Percentiles rank a stretch among this genome's conserved stretches.
Conservation (phyloP, 768 basidiomycete genomes). For the Lentinula aciculospora region DNA sequence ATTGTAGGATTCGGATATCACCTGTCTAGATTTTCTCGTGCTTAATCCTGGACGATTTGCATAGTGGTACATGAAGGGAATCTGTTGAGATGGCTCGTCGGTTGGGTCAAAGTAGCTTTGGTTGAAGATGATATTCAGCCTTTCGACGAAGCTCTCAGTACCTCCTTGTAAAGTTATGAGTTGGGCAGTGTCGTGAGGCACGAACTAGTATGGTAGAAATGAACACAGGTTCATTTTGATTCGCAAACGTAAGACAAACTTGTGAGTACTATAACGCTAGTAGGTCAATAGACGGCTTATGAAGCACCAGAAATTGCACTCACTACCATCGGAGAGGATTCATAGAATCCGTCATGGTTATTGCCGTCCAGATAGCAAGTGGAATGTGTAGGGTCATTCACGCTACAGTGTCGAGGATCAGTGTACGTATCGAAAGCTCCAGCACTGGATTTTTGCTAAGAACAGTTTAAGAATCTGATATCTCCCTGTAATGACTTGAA, state of each 20-base stretch:
- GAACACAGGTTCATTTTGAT: not conserved
- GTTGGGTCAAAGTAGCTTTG: conserved; percentile 59
- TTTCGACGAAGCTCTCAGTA: conserved; percentile 40
- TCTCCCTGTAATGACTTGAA: not conserved
- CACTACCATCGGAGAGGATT: conserved; percentile 59
- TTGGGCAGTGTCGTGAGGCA: conserved; percentile 60
- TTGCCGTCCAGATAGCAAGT: conserved; percentile 56
- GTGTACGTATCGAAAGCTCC: conserved; percentile 55
- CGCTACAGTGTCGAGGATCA: conserved; percentile 62
- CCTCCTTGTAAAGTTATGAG: conserved; percentile 61
- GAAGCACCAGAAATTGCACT: conserved; percentile 13
- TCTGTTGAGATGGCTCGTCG: conserved; percentile 63
- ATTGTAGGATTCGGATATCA: conserved; percentile 53
- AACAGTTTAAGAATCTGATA: not conserved
- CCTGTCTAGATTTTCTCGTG: conserved; percentile 48
- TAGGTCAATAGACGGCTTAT: not conserved
- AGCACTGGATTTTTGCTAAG: conserved; percentile 47
- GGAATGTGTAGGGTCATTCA: conserved; percentile 50
- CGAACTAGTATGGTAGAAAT: conserved; percentile 34
- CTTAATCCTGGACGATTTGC: conserved; percentile 55
- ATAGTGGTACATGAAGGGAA: conserved; percentile 70
- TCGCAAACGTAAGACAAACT: conserved; percentile 23
- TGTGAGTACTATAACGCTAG: conserved; percentile 44
- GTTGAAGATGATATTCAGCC: conserved; percentile 55
- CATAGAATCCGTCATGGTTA: conserved; percentile 60